A percentile compares a stretch with the other conserved stretches of the same genome.
Conservation (phyloP, 2,329 filamentous ascomycete genomes). For the Pestalotiopsis sp. region DNA sequence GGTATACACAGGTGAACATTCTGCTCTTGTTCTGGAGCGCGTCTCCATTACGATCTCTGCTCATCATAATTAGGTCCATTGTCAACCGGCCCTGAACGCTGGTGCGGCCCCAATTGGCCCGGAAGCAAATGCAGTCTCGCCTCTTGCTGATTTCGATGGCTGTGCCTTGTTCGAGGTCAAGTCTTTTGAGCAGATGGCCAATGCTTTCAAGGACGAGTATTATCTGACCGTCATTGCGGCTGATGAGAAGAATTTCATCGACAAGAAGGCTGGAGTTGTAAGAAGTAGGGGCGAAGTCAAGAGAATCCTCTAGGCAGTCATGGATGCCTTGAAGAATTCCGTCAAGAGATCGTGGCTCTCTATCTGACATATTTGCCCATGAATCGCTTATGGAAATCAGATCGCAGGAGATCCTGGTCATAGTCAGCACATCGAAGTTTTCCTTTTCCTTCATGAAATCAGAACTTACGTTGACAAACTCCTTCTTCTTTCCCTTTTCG, state of each 20-base stretch:
- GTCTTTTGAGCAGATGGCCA: conserved; percentile 25
- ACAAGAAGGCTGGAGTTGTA: conserved; percentile 27
- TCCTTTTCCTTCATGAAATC: not conserved
- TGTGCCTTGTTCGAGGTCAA: conserved; percentile 32
- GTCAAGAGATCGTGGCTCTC: conserved; percentile 2
- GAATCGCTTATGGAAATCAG: conserved; percentile 97
- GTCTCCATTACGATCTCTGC: not conserved
- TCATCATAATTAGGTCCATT: conserved; percentile 22
- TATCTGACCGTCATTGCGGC: conserved; percentile 28
- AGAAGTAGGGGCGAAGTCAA: conserved; percentile 22
- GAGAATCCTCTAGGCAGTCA: not conserved
- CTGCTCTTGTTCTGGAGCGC: not conserved
- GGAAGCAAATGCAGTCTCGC: conserved; percentile 14
- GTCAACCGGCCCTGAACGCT: conserved; percentile 25
- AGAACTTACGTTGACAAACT: conserved; percentile 87
- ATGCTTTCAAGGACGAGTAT: conserved; percentile 32
- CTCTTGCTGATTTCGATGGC: conserved; percentile 29
- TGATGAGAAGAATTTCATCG: conserved; percentile 31
- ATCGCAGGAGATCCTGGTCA: conserved; percentile 77
- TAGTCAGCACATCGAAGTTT: conserved; percentile 1
- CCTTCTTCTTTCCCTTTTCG: conserved; percentile 83
- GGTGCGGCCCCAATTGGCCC: conserved; percentile 14
- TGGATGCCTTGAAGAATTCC: not conserved
- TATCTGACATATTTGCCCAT: conserved; percentile 74
- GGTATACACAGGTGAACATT: conserved; percentile 30